phyloP scores from a whole-genome alignment of 1,284 basidiomycete species.

The Rhizoctonia solani region DNA sequence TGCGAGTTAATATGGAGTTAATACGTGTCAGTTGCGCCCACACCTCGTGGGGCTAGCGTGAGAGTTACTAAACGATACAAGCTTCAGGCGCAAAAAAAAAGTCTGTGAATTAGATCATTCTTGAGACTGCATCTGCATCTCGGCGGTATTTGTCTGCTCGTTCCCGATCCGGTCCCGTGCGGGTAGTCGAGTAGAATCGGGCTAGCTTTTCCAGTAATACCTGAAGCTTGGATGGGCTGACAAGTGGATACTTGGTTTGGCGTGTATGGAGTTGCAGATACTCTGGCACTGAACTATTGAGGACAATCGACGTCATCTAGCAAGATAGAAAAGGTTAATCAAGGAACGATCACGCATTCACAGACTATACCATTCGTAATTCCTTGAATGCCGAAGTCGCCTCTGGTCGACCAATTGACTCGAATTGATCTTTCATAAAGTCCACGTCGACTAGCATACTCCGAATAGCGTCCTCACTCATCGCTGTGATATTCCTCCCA shows the following conservation, averaged over 20 bases:
- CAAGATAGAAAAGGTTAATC: conserved; percentile 1
- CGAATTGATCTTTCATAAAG: conserved; percentile 83
- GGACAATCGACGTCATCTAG: conserved; percentile 78
- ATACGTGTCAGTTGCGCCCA: not conserved
- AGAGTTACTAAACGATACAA: conserved; percentile 18
- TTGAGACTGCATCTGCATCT: conserved; percentile 77
- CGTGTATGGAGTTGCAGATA: conserved; percentile 78
- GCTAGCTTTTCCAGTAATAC: conserved; percentile 48
- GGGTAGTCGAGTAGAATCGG: conserved; percentile 63
- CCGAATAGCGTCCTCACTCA: conserved; percentile 87
- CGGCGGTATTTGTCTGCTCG: conserved; percentile 70
- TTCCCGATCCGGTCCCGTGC: conserved; percentile 50
- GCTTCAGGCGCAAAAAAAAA: not conserved
- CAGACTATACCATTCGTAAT: conserved; percentile 69
- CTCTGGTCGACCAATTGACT: conserved; percentile 68
- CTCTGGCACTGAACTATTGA: conserved; percentile 74
- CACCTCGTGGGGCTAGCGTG: too few relatives aligned
- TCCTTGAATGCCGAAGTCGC: conserved; percentile 79
- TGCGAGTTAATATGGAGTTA: not conserved
- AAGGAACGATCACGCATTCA: conserved; percentile 32
- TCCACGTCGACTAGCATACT: conserved; percentile 82
- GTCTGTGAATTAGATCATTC: conserved; percentile 47
- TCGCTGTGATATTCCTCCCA: conserved; percentile 72
- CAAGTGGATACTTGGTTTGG: conserved; percentile 68
- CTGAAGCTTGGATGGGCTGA: conserved; percentile 61